Base-by-base conservation (phyloP, 2,329 filamentous ascomycete species). In the Cordyceps pruinosa region DNA sequence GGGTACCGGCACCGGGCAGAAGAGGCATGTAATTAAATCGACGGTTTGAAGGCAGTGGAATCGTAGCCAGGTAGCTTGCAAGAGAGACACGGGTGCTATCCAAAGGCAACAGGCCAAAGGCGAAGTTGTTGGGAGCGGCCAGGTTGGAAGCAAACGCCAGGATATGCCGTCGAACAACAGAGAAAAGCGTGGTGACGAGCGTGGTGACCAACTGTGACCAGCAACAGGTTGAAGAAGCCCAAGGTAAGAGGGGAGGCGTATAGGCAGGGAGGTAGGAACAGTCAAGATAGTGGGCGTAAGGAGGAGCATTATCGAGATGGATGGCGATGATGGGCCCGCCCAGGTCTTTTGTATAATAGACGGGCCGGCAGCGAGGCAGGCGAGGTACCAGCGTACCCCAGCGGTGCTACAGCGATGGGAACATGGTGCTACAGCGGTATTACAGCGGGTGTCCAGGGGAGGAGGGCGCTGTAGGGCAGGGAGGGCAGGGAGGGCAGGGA, bases 241-340 rank as follows among this genome's bases (percentile, higher is more conserved):
- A 47, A 32, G n/a, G 44, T 28, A 41, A 39, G n/a, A 5, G 15
- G 19, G 26, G 34, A 21, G 25, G 19, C 8, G 44, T 25, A 42
- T 26, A 42, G 19, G 39, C 6, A 49, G 21, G 42, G 17, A 42
- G 13, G 4, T 41, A 28, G 34, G 25, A 35, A 42, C 3, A 12
- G 17, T 48, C 35, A 25, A 48, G 21, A 25, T 5, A 25, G 53
- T 41, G 45, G 44, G 44, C 53, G 32, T 48, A 19, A 32, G 30
- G 42, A 55, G 15, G 51, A 45, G 34, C 34, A 49, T 56, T n/a
- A 47, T 56, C 44, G 25, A 42, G 15, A 46, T 55, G 52, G 42
- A 47, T 23, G 42, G 32, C 32, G 42, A 55, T 46, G 42, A 47
- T 28, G 53, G 64, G 65, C 67, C 63, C 55, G 59, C 42, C 56